Conservation (phyloP, 176 grass and related monocot genomes). For the Oryza meyeriana region DNA sequence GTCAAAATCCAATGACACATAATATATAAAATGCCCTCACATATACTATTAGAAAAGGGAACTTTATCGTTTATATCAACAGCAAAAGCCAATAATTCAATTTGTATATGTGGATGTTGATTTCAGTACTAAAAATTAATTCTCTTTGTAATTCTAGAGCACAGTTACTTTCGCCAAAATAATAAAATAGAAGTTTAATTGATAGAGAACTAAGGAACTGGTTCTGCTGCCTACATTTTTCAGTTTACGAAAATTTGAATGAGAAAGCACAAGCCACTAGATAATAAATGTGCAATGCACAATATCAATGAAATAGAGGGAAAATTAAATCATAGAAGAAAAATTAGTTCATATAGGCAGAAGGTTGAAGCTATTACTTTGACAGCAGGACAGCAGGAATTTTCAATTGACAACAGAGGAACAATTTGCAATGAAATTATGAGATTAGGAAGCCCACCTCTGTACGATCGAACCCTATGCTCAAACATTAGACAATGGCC, state of each 20-base stretch:
- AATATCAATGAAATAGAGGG: not conserved
- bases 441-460: constrained; percentile 51
- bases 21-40: not conserved
- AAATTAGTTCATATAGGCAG: not conserved
- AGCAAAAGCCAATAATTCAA: constrained; percentile 3
- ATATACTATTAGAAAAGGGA: not conserved
- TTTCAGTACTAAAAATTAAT: not conserved
- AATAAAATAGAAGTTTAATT: not conserved
- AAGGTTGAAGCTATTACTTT: not conserved
- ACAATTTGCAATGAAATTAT: constrained; percentile 2
- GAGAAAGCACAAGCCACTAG: constrained; percentile 8
- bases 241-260: not conserved
- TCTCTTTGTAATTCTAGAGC: constrained; percentile 2
- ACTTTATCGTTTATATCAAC: not conserved
- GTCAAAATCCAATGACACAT: constrained; percentile 1
- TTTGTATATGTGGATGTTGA: not conserved
- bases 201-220: not conserved
- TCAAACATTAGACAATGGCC: constrained; percentile 99
- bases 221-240: not conserved
- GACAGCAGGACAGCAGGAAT: not conserved
- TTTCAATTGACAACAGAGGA: not conserved
- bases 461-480: constrained; percentile 87
- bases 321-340: not conserved
- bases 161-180: not conserved
- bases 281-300: not conserved